Conservation (phyloP, 441 rosid genomes). For the Adansonia grandidieri region DNA sequence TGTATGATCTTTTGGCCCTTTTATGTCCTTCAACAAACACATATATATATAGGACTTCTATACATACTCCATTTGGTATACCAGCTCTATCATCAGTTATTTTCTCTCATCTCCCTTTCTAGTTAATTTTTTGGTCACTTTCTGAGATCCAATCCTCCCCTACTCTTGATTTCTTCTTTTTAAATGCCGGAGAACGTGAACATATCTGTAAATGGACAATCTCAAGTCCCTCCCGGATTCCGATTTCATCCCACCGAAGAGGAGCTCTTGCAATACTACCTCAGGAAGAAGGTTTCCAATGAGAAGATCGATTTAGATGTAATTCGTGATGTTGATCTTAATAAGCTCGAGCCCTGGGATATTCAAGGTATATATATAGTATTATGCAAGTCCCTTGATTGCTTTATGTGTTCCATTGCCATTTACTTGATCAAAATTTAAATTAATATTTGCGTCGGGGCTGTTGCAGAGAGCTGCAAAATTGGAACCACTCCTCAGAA, state of each 20-base stretch:
- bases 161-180: neutral
- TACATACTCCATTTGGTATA: slow-evolving; percentile 41
- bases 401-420: neutral
- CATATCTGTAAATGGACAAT: slow-evolving; percentile 73
- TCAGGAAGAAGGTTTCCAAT: slow-evolving; percentile 58
- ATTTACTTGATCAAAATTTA: neutral
- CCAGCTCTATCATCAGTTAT: slow-evolving; percentile 28
- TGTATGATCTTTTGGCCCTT: slow-evolving; percentile 33
- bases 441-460: neutral
- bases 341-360: slow-evolving; percentile 86
- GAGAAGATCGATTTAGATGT: slow-evolving; percentile 71
- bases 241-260: slow-evolving; percentile 80
- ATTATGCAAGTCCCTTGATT: neutral
- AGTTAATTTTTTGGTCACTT: neutral
- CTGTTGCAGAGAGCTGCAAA: slow-evolving; percentile 58
- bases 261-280: slow-evolving; percentile 69
- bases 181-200: slow-evolving; percentile 52
- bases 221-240: slow-evolving; percentile 77
- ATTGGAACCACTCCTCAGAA: slow-evolving; percentile 78
- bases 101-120: slow-evolving; percentile 6
- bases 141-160: neutral
- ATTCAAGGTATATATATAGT: slow-evolving; percentile 52
- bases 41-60: slow-evolving; percentile 25
- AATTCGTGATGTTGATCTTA: slow-evolving; percentile 73
- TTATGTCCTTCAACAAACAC: slow-evolving; percentile 28